Evolutionary conservation across 192 early-diverging fungal genomes (phyloP).

Genomic region (Pilobolus umbonatus): DNA sequence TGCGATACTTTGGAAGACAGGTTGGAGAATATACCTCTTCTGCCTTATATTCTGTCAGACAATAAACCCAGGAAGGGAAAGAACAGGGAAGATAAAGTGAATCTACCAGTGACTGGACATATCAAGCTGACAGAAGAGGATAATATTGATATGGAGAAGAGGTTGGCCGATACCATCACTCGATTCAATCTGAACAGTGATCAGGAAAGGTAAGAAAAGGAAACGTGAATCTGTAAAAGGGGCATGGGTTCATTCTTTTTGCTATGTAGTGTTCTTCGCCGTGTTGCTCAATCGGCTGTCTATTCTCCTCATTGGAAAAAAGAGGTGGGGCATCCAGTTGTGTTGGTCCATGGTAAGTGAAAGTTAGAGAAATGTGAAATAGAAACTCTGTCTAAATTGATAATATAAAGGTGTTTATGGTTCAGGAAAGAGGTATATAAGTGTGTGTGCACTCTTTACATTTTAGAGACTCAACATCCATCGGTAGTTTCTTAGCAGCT

Average conservation of each 20-base stretch:
- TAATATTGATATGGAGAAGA: constrained; percentile 38
- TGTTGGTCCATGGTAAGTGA: constrained; percentile 48
- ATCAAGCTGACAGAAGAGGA: constrained; percentile 34
- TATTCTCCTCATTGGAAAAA: constrained; percentile 34
- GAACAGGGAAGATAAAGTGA: constrained; percentile 22
- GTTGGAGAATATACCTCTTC: constrained; percentile 33
- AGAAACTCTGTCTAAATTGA: background rate
- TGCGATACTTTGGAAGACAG: constrained; percentile 34
- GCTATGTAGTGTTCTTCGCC: constrained; percentile 25
- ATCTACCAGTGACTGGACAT: constrained; percentile 23
- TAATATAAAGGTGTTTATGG: constrained; percentile 58
- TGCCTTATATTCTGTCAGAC: constrained; percentile 39
- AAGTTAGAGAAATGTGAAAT: background rate
- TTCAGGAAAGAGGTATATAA: constrained; percentile 62
- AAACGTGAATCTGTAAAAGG: too few species aligned
- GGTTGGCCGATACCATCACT: constrained; percentile 32
- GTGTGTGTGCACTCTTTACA: background rate
- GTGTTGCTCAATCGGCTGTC: constrained; percentile 37
- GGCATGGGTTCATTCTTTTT: too few species aligned
- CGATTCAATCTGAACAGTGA: constrained; percentile 41
- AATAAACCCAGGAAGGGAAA: constrained; percentile 27
- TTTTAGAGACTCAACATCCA: background rate
- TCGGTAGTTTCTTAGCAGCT: constrained; percentile 51
- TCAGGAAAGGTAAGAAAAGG: constrained; percentile 33
- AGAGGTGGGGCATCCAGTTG: constrained; percentile 28